Evolutionary conservation across 176 grass and related monocot genomes (phyloP), one percentile per base, ranked within the genome.

Genomic region (Ananas comosus): DNA sequence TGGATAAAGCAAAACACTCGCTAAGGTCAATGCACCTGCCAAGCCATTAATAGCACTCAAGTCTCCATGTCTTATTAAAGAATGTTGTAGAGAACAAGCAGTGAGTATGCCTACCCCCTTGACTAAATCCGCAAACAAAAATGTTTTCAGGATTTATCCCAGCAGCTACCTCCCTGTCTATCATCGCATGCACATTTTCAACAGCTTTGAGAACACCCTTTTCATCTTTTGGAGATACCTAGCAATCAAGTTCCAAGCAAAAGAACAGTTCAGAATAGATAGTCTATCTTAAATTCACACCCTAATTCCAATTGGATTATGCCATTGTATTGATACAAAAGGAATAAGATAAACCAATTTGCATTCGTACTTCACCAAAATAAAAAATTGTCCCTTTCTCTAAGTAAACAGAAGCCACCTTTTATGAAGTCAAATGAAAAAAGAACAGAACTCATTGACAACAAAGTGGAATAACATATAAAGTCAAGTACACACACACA

Each of bases 41-140:
- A 53, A 61, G 0, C 1, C 4, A 88, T 68, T 16, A 59, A 24
- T 22, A 67, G 64, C 50, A 9, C 47, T 56, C 52, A 14, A 59
- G 3, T 16, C 14, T 59, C 54, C 16, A 59, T 59, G 54, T 59
- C 33, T 13, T n/a, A 19, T 28, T 12, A 9, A 48, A 12, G 9
- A 28, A 28, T 27, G 2, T 25, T 49, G 4, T 16, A 47, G 12
- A 11, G 13, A 63, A 61, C 53, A 49, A 48, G 7, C 9, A 3
- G 13, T 25, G 7, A 21, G 12, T 18, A 27, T n/a, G n/a, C 16
- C 18, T 65, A 90, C 89, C 86, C 80, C 94, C 82, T 78, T 92
- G 94, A 24, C 84, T 92, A 79, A 97, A 97, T 49, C 94, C 94
- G 78, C 86, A 92, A 12, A 97, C 68, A 77, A 90, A 92, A 80